Evolutionary conservation across 2,329 filamentous ascomycete genomes (phyloP), one percentile per base, ranked within the genome.

Genomic region (Beauveria pseudobassiana): DNA sequence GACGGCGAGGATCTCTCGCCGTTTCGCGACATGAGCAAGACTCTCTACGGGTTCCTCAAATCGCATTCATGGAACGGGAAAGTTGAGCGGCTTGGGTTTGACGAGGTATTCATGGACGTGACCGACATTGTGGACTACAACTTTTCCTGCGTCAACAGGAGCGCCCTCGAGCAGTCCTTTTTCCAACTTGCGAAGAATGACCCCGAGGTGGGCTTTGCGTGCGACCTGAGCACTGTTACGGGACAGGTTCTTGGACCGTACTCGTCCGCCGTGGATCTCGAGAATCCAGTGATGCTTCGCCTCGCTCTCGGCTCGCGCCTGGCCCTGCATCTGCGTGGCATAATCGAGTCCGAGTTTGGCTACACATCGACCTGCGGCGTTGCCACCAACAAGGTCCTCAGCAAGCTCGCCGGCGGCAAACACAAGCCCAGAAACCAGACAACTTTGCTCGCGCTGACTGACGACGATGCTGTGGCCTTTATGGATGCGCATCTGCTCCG

Each of bases 401-500:
- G 90, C 63, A 98, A 98, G 73, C 81, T 98, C 16, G 90, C 87
- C 10, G 93, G 93, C 14, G 89, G 86, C 71, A 78, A 88, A 63
- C 86, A 97, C 72, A 98, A 98, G 75, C 93, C 93, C 1, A 87
- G 87, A 63, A 88, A 85, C 64, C 95, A 98, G 73, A 98, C 93
- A 0, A 91, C 90, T 0, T 77, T 98, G 8, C 75, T 96, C 49
- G 86, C 89, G 5, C 84, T 88, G 1, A 83, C 84, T 59, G 77
- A 78, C 3, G 67, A 75, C 16, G 73, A 87, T 63, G 80, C 89
- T 14, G 78, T 78, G 7, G 71, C 73, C 0, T 98, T 98, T 69
- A 80, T 98, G 67, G 91, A 95, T 67, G 71, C 70, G 2, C 87
- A 93, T 69, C 85, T 88, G 62, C 84, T 98, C 56, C 86, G 90